These are phyloP conservation scores for Apiospora sp. DNA, from an alignment of 2,329 filamentous ascomycete species.

Conservation along the genomic window DNA sequence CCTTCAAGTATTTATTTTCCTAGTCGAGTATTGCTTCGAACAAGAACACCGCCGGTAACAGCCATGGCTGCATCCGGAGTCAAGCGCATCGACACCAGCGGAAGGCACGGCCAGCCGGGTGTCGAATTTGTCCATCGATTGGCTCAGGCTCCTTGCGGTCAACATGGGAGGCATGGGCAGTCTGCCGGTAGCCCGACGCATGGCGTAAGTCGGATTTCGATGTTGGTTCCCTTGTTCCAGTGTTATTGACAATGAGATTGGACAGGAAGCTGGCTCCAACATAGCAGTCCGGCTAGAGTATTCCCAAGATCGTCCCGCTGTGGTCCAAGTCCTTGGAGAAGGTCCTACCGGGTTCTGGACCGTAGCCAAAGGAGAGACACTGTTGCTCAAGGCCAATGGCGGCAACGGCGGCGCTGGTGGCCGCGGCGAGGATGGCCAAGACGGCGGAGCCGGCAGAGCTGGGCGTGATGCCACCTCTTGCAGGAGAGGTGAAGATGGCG, in stretches of 20 bases:
- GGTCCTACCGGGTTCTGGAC: background rate
- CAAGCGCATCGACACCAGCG: background rate
- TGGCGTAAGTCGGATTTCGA: background rate
- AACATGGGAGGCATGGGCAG: background rate
- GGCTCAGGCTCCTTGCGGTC: background rate
- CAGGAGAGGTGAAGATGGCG: background rate
- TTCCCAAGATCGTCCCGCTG: background rate
- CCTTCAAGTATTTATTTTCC: background rate
- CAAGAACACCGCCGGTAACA: background rate
- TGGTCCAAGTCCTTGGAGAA: background rate
- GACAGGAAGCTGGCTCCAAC: background rate
- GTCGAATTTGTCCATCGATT: background rate
- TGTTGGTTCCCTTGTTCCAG: no score
- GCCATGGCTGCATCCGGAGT: background rate
- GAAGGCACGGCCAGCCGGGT: background rate
- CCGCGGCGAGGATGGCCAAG: background rate
- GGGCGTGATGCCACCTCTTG: background rate
- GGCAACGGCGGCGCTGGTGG: background rate
- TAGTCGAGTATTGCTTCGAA: background rate
- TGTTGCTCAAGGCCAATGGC: background rate
- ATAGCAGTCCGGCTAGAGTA: background rate
- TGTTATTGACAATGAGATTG: no score
- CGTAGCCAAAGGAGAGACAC: background rate
- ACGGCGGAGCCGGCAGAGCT: background rate
- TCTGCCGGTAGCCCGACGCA: background rate